Evolutionary conservation across 805 yeast genomes (phyloP), one percentile per base, ranked within the genome.

Genomic region (Yarrowia osloensis): DNA sequence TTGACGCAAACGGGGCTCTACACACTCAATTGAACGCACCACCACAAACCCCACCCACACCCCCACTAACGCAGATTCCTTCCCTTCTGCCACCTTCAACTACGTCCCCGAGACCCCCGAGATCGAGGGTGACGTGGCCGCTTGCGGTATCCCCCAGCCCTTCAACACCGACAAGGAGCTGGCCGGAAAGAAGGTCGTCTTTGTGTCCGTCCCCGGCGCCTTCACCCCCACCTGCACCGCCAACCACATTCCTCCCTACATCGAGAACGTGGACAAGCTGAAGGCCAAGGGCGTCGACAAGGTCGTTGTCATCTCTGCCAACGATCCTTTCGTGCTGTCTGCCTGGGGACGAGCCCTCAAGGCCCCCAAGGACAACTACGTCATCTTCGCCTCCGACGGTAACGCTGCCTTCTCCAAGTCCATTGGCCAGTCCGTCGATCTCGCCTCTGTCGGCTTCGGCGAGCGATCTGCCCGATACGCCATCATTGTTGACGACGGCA

Each of bases 131-230:
- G 74, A 68, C 52, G 74, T 75, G 57, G 71, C 70, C 22, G 74
- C 74, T 21, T 80, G 82, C 67, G 82, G 82, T 29, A 71, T 77
- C 61, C 82, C 82, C 35, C 72, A 70, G 47, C 71, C 73, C 40
- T 74, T 74, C 44, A 74, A 75, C 70, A 71, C 77, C 37, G 77
- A 74, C 73, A 74, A 75, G 73, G 77, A 76, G 70, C 71, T 79
- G 35, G 68, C 73, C 22, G 74, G 71, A 73, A 85, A 86, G 80
- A 86, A 82, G 72, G 85, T 88, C 35, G 85, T 89, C 49, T 80
- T 90, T 72, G 90, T 91, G 35, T 82, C 89, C 68, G 92, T 90
- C 37, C 95, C 96, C 69, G 96, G 93, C 70, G 95, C 96, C 12
- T 90, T 89, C 82, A 89, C 96, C 29, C 96, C 94, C 67, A 86